Evolutionary conservation across 768 basidiomycete species (phyloP), one percentile per base, ranked within the genome.

Genomic region (Lepiota subincarnata): DNA sequence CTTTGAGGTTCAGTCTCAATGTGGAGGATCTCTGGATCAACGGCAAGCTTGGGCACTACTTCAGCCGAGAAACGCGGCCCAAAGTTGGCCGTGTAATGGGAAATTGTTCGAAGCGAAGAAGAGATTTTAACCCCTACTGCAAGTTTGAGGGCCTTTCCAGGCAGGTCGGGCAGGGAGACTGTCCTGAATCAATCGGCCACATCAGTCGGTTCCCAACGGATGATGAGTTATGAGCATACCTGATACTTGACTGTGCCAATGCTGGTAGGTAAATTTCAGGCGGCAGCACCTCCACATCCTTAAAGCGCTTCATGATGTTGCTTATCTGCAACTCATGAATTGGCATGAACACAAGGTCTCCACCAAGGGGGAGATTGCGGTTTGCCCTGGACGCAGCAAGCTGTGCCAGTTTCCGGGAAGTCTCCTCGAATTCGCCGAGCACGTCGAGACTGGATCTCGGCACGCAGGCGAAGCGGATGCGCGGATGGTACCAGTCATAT

Each of bases 61-160:
- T 77, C 72, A 6, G 62, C 55, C 22, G 79, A 80, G 58, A 83
- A 83, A 5, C 79, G 78, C 19, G 80, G 80, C 2, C 79, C 80
- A 58, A 81, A 77, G 59, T 79, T 68, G 20, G 81, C 77, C 2
- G 80, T 81, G 55, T 74, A 81, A 59, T 81, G 82, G 39, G 82
- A 81, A 47, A 83, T 80, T 2, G 81, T 83, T 47, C 82, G 70
- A 40, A 82, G 65, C 1, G 78, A 70, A 18, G 81, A 83, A 16
- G 82, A 81, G 53, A 83, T 78, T 56, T 76, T 79, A 50, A 82
- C 78, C 12, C 78, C 78, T 50, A 83, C 71, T 5, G 80, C 70
- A 22, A 82, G 59, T 57, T 82, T 83, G 12, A 82, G 60, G 7
- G 79, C 73, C 44, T 75, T 66, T 16, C 71, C 70, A 16, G 71